Conservation (phyloP, 352 stramenopile genomes). For the Globisporangium radiosum region DNA sequence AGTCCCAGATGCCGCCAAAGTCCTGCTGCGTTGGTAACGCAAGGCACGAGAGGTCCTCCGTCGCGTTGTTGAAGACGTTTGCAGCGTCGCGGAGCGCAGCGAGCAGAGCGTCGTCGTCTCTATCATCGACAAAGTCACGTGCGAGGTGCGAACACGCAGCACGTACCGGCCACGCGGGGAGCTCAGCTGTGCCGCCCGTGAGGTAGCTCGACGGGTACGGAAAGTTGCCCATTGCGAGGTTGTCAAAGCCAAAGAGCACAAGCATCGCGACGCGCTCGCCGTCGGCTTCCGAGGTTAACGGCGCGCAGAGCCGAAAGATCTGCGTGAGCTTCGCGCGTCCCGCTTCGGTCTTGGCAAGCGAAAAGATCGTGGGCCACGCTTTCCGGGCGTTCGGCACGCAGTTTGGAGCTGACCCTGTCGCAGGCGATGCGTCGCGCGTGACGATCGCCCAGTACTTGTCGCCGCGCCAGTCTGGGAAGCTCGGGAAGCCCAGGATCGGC, state of each 20-base stretch:
- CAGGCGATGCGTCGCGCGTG: conserved; percentile 62
- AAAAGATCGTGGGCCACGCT: conserved; percentile 74
- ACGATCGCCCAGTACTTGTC: conserved; percentile 84
- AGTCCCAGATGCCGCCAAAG: conserved; percentile 88
- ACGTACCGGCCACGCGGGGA: conserved; percentile 92
- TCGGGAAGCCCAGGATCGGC: conserved; percentile 88
- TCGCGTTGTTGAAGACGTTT: conserved; percentile 89
- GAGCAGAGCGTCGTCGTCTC: conserved; percentile 33
- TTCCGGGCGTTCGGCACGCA: conserved; percentile 83
- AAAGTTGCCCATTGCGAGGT: conserved; percentile 93
- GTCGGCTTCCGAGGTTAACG: conserved; percentile 35
- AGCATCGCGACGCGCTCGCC: conserved; percentile 65
- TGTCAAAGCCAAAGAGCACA: conserved; percentile 86
- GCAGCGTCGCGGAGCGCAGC: conserved; percentile 52
- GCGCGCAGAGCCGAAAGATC: conserved; percentile 66
- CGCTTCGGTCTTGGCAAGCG: conserved; percentile 46
- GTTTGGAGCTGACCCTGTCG: conserved; percentile 56
- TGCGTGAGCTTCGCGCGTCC: conserved; percentile 46
- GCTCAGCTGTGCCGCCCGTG: conserved; percentile 48
- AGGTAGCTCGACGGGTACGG: conserved; percentile 94
- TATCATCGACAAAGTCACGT: conserved; percentile 26
- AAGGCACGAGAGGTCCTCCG: conserved; percentile 59
- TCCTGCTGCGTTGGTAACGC: conserved; percentile 61
- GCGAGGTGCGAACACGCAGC: conserved; percentile 76
- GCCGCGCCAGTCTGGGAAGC: conserved; percentile 50